Conservation (phyloP, 768 basidiomycete species). For the Xanthoconium stramineum region DNA sequence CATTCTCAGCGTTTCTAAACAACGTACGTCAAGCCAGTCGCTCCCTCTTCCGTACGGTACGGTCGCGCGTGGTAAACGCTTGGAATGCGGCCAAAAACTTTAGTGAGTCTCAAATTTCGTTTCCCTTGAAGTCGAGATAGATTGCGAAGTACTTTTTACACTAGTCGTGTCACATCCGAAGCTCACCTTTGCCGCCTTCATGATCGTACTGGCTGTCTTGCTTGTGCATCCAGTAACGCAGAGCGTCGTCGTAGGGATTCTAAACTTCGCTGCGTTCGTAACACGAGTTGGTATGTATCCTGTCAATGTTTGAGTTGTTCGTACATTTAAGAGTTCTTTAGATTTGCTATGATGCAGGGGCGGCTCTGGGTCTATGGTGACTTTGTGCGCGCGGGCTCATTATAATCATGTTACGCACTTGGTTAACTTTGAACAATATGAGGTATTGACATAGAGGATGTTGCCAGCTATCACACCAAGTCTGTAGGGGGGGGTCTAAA, state of each 20-base stretch:
- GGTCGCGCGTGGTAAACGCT: background rate
- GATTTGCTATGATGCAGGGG: background rate
- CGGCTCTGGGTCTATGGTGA: background rate
- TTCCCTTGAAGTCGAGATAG: background rate
- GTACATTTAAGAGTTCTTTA: background rate
- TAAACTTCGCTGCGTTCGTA: background rate
- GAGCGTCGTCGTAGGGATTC: background rate
- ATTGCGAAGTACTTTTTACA: background rate
- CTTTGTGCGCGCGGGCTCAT: background rate
- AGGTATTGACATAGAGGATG: too few relatives aligned
- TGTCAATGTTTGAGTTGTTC: background rate
- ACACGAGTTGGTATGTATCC: constrained; percentile 6
- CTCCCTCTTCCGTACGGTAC: rapidly evolving
- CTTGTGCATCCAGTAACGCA: too few relatives aligned
- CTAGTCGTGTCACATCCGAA: background rate
- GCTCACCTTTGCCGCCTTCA: background rate
- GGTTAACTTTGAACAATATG: too few relatives aligned
- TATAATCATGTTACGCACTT: background rate
- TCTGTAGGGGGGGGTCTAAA: too few relatives aligned
- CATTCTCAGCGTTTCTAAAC: rapidly evolving
- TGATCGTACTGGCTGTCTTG: background rate
- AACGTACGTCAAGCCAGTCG: too few relatives aligned
- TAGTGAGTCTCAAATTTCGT: background rate
- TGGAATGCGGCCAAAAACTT: background rate
- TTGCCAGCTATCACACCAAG: too few relatives aligned